phyloP scores from a whole-genome alignment of 306 rosid species.

The Vachellia collinsii region DNA sequence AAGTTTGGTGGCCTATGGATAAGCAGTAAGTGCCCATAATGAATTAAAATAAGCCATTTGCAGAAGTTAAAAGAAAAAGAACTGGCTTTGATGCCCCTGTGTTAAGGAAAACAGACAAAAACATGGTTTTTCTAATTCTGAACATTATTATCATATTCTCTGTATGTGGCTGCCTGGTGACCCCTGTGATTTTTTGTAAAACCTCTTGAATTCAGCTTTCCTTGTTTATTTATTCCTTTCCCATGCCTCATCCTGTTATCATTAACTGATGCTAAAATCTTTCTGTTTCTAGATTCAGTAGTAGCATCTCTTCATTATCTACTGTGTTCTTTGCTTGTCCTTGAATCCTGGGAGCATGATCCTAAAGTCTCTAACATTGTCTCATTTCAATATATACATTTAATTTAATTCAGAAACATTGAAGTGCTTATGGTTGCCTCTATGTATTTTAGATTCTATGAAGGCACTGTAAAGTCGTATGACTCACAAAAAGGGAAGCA shows the following conservation, averaged over 20 bases:
- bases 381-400: conserved; percentile 8
- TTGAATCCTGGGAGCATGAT: conserved; percentile 30
- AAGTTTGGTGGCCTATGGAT: conserved; percentile 99
- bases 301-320: conserved; percentile 14
- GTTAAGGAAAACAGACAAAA: neutral
- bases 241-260: conserved; percentile 22
- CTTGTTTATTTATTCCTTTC: conserved; percentile 24
- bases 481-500: conserved; percentile 82
- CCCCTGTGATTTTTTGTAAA: conserved; percentile 1
- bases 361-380: conserved; percentile 16
- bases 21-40: conserved; percentile 62
- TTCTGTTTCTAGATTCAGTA: conserved; percentile 23
- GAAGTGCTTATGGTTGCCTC: conserved; percentile 17
- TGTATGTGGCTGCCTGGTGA: neutral
- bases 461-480: conserved; percentile 86
- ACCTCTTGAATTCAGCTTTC: neutral
- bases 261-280: conserved; percentile 28
- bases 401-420: neutral
- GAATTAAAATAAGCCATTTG: conserved; percentile 26
- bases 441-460: conserved; percentile 75
- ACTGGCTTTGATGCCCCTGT: conserved; percentile 12
- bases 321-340: conserved; percentile 9
- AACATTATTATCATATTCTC: conserved; percentile 22
- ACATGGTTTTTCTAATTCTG: conserved; percentile 1
- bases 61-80: conserved; percentile 24